A percentile compares a stretch with the other conserved stretches of the same genome.
phyloP scores from a whole-genome alignment of 331 rosid genomes.

The Acacia pycnantha region DNA sequence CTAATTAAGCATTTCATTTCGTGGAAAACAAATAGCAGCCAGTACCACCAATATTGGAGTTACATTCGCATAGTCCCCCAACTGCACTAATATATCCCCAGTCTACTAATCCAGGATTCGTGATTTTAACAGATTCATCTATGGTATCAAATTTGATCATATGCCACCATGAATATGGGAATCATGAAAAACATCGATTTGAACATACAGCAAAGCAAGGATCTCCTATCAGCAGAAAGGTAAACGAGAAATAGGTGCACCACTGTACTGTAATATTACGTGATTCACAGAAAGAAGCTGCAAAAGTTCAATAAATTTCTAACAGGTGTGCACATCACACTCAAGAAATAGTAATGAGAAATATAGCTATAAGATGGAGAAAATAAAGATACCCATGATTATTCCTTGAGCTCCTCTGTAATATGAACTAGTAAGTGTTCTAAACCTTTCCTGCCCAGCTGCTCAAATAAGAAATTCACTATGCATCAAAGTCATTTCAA shows the following conservation, averaged over 20 bases:
- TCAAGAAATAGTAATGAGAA: not conserved
- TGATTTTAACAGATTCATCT: not conserved
- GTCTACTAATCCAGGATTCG: not conserved
- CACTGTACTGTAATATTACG: not conserved
- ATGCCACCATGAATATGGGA: not conserved
- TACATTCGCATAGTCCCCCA: not conserved
- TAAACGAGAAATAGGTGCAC: not conserved
- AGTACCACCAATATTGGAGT: not conserved
- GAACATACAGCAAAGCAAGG: not conserved
- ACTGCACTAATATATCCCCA: not conserved
- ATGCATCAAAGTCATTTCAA: not conserved
- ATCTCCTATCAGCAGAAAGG: not conserved
- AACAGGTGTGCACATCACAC: not conserved
- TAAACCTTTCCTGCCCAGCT: slow-evolving; percentile 90
- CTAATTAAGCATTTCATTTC: not conserved
- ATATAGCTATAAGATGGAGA: not conserved
- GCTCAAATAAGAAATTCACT: slow-evolving; percentile 29
- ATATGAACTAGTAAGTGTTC: slow-evolving; percentile 84
- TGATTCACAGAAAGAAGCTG: not conserved
- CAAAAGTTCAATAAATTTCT: not conserved
- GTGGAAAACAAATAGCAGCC: not conserved
- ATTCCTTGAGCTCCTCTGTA: slow-evolving; percentile 89
- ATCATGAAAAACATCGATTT: not conserved
- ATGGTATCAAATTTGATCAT: not conserved
- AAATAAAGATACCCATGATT: slow-evolving; percentile 60